Evolutionary conservation across 257 asterid genomes (phyloP), one percentile per base, ranked within the genome.

Genomic region (Solanum habrochaites): DNA sequence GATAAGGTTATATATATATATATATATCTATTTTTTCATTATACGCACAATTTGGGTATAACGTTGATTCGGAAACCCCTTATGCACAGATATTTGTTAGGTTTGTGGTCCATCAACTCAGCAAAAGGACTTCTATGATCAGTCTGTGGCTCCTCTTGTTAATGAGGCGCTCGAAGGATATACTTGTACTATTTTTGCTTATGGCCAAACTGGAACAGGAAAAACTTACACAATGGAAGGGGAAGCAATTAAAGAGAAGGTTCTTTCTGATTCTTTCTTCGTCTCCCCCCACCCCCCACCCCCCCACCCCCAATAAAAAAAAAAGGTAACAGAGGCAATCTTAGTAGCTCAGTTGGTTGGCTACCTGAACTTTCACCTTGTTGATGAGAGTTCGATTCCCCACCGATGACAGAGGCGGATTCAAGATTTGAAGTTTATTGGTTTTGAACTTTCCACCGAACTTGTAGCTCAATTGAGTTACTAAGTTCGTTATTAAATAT

Each of bases 201-300:
- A 93, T 39, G 94, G 95, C 67, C 95, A 92, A 85, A 94, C 95
- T 3, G 93, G 95, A 81, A 93, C 93, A 0, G 95, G 95, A 39
- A 93, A 92, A 87, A 93, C 95, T 37, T 92, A 90, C 83, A 91
- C 95, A 83, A 94, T 93, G 95, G 97, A 94, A 88, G 97, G 97
- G 82, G 93, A 86, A 85, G 92, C 89, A 80, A 85, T 91, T 87
- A 90, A 89, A 86, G 89, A 93, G 23, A 90, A 93, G 94, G 94
- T 94, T 72, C 81, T 73, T 11, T 47, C 14, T 16, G 69, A 67
- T 25, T 84, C 45, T 37, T 74, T 82, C 45, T 25, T 66, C 64
- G 25, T 20, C 11, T 7, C 4, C 10, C 2, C 4, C 0, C 11
- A 20, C 20, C 39, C 7, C 39, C 39, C 6, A 1, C 39, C 6